Evolutionary conservation across 176 grass and related monocot species (phyloP).

Genomic region (Pontederia paniculata): DNA sequence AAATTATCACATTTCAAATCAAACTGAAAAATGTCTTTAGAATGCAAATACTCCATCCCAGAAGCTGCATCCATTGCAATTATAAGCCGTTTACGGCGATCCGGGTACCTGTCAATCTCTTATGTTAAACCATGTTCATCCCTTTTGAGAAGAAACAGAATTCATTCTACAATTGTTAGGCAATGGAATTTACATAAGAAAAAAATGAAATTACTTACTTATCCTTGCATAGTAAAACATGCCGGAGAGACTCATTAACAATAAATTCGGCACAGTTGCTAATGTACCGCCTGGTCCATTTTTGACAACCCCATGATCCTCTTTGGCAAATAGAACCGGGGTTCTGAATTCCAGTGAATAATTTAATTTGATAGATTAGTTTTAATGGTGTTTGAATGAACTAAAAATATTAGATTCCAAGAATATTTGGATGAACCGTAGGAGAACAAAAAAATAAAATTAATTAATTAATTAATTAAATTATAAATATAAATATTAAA

Average conservation of each 20-base stretch:
- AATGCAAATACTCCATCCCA: slow-evolving; percentile 92
- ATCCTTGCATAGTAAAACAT: slow-evolving; percentile 90
- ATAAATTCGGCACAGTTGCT: slow-evolving; percentile 89
- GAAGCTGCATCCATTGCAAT: slow-evolving; percentile 97
- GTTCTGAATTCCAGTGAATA: too few relatives aligned
- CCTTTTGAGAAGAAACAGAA: neutral
- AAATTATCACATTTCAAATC: slow-evolving; percentile 95
- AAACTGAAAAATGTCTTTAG: slow-evolving; percentile 87
- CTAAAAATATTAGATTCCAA: too few relatives aligned
- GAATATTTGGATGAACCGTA: too few relatives aligned
- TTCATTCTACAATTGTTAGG: slow-evolving; percentile 14
- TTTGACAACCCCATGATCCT: slow-evolving; percentile 78
- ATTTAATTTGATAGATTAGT: too few relatives aligned
- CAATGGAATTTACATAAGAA: neutral
- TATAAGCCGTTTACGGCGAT: slow-evolving; percentile 75
- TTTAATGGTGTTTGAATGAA: too few relatives aligned
- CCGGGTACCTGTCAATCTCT: slow-evolving; percentile 37
- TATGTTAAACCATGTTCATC: neutral
- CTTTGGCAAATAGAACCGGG: too few relatives aligned
- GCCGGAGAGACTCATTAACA: slow-evolving; percentile 95
- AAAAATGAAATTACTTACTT: slow-evolving; percentile 43
- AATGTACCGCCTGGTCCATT: slow-evolving; percentile 82
- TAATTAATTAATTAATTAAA: too few relatives aligned
- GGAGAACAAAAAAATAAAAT: too few relatives aligned
- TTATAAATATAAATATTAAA: too few relatives aligned